Evolutionary conservation across 306 rosid species (phyloP), one percentile per base, ranked within the genome.

Genomic region (Calophaca sinica): DNA sequence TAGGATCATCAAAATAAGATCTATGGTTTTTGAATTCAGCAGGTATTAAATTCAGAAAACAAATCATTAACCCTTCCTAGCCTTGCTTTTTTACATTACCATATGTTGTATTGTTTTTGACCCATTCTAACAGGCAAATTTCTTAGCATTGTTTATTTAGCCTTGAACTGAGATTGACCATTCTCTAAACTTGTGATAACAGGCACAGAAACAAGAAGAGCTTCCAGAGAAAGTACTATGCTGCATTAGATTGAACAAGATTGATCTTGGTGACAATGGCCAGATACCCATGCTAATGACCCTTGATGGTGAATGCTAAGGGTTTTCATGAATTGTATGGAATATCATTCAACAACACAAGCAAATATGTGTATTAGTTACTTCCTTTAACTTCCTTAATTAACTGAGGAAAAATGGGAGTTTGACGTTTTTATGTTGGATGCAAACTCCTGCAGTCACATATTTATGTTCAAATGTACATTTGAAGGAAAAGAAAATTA

Each of bases 121-220:
- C 26, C 26, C 26, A 20, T 20, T 20, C 26, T 20, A 20, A 20
- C 26, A 20, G 1, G 26, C 26, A 20, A 20, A 20, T 20, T 20
- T 35, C 5, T 6, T 53, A 53, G 33, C 14, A 53, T 2, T 36
- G 38, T 33, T 60, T 14, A 44, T 8, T 36, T 13, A 64, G 61
- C 36, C 52, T 71, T 70, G 67, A 55, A 53, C 59, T 75, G 3
- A 64, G 41, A 51, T 71, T 77, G 59, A 82, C 29, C 14, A 32
- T 33, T 54, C 3, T 41, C 11, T 31, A 33, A 42, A 42, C 57
- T 11, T 39, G 48, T 41, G 29, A 60, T 14, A 54, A 28, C 74
- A 91, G 98, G 98, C 98, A 80, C 96, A 94, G 5, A 94, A 90
- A 69, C 98, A 78, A 32, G 97, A 91, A 80, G 98, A 94, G 74